phyloP scores from a whole-genome alignment of 805 yeast species.

The Candida incommunis region DNA sequence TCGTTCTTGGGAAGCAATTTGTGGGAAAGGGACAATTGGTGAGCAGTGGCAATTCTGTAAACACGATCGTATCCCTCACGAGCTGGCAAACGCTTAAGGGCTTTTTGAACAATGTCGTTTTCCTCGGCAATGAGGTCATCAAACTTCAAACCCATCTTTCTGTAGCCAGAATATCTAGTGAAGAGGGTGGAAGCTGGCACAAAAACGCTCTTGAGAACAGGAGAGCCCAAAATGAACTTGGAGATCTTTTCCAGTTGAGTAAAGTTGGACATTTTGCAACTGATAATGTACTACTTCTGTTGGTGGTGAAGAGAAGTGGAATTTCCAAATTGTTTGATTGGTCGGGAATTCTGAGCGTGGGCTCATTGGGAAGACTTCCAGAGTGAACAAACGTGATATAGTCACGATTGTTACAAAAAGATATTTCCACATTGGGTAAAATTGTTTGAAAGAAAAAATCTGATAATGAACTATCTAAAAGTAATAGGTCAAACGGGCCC shows the following conservation, averaged over 20 bases:
- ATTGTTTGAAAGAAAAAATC: too few species aligned
- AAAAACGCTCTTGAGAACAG: slow-evolving; percentile 59
- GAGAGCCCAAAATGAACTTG: slow-evolving; percentile 69
- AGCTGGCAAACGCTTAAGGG: slow-evolving; percentile 74
- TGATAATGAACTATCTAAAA: too few species aligned
- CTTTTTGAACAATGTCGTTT: slow-evolving; percentile 73
- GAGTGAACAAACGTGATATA: too few species aligned
- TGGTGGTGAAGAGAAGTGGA: background rate
- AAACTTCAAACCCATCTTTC: slow-evolving; percentile 79
- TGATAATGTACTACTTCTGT: background rate
- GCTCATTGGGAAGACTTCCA: too few species aligned
- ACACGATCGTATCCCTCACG: slow-evolving; percentile 80
- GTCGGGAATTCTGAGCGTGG: background rate
- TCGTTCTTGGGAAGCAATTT: slow-evolving; percentile 72
- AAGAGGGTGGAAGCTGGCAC: slow-evolving; percentile 71
- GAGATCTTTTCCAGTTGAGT: slow-evolving; percentile 28
- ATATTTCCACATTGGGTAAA: too few species aligned
- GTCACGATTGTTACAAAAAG: too few species aligned
- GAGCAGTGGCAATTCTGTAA: slow-evolving; percentile 84
- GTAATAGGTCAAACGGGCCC: too few species aligned
- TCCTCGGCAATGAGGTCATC: slow-evolving; percentile 86
- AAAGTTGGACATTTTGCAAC: slow-evolving; percentile 21
- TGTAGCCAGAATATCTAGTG: slow-evolving; percentile 72
- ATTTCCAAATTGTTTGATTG: slow-evolving; percentile 1
- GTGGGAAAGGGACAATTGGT: slow-evolving; percentile 73